These are phyloP conservation scores for Scalesia atractyloides DNA, from an alignment of 129 eudicot genomes.

Conservation along the genomic window DNA sequence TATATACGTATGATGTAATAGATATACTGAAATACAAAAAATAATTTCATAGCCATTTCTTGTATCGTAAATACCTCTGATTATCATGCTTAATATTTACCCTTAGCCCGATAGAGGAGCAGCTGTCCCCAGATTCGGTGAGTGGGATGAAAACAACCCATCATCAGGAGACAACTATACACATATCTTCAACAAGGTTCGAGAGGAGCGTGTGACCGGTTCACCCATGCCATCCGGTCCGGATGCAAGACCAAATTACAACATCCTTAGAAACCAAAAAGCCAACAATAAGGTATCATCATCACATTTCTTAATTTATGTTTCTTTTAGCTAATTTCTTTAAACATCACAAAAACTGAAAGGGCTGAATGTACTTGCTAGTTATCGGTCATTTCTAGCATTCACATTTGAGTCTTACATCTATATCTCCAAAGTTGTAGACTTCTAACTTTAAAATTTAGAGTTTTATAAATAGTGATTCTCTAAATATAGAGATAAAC, in stretches of 20 bases:
- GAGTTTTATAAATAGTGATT: no score
- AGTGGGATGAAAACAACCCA: constrained; percentile 79
- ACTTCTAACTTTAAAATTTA: no score
- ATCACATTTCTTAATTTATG: constrained; percentile 6
- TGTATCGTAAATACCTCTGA: no score
- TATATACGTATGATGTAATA: no score
- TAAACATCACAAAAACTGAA: not conserved
- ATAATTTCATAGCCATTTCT: no score
- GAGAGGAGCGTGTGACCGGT: constrained; percentile 50
- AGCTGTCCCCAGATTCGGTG: constrained; percentile 79
- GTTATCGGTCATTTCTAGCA: not conserved
- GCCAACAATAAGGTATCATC: constrained; percentile 40
- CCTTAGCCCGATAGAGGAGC: constrained; percentile 78
- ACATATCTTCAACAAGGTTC: constrained; percentile 62
- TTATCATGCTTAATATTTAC: no score
- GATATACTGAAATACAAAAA: no score
- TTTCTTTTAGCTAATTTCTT: constrained; percentile 2
- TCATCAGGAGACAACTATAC: constrained; percentile 73
- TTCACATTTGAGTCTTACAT: no score
- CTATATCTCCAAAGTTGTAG: no score
- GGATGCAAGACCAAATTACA: constrained; percentile 39
- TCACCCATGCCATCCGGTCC: constrained; percentile 37
- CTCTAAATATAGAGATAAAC: no score
- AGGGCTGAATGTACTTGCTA: not conserved
- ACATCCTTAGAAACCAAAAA: constrained; percentile 31